A percentile compares a stretch with the other conserved stretches of the same genome.
phyloP scores from a whole-genome alignment of 257 asterid species.

The Forsythia suspensa region DNA sequence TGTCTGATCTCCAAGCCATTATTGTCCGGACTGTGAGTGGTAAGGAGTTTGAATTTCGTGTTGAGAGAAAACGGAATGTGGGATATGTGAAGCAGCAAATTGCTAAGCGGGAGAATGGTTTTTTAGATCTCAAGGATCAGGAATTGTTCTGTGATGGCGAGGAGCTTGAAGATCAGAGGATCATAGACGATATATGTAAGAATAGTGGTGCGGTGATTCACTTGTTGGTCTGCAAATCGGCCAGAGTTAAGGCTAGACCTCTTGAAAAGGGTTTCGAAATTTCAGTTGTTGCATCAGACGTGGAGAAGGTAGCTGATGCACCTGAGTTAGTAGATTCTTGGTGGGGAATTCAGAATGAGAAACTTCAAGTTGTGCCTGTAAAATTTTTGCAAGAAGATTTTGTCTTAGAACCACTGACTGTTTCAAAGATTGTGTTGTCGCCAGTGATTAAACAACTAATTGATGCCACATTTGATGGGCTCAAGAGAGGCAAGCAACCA shows the following conservation, averaged over 20 bases:
- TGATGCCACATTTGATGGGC: conserved; percentile 49
- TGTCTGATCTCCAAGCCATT: conserved; percentile 75
- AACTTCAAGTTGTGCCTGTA: conserved; percentile 27
- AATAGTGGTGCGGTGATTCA: conserved; percentile 63
- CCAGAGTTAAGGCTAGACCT: conserved; percentile 49
- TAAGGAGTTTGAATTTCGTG: conserved; percentile 62
- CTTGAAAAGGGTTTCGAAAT: conserved; percentile 59
- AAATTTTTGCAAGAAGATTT: conserved; percentile 28
- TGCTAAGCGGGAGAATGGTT: conserved; percentile 47
- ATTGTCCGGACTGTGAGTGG: conserved; percentile 71
- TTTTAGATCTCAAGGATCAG: conserved; percentile 51
- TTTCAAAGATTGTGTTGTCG: conserved; percentile 39
- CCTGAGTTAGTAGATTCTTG: too few species aligned
- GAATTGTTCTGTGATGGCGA: conserved; percentile 61
- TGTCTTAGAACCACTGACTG: conserved; percentile 47
- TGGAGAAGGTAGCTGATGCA: conserved; percentile 18
- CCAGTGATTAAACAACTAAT: conserved; percentile 48
- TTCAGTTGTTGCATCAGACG: conserved; percentile 45
- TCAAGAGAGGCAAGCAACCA: conserved; percentile 52
- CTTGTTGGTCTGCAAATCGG: conserved; percentile 64
- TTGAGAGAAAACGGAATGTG: conserved; percentile 60
- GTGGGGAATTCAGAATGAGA: conserved; percentile 11
- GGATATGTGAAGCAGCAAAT: conserved; percentile 71
- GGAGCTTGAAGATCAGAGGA: conserved; percentile 79
- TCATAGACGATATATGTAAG: conserved; percentile 61